Evolutionary conservation across 2,329 filamentous ascomycete species (phyloP).

Genomic region (Fusarium illudens): DNA sequence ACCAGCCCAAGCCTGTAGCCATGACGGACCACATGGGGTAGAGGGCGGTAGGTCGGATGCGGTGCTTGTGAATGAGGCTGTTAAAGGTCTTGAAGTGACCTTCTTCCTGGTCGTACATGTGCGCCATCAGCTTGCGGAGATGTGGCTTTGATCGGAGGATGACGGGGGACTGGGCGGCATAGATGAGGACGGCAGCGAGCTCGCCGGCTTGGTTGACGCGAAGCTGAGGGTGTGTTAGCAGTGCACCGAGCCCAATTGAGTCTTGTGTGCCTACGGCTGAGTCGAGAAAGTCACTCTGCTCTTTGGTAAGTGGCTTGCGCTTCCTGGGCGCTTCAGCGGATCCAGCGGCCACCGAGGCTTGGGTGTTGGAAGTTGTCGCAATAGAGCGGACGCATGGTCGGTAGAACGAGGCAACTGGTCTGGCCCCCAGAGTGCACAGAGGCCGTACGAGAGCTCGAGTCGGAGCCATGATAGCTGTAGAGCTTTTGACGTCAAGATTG

Average conservation of each 20-base stretch:
- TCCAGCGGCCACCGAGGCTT: constrained; percentile 27
- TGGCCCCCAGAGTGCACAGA: constrained; percentile 25
- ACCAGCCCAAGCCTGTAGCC: constrained; percentile 85
- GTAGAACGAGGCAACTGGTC: constrained; percentile 21
- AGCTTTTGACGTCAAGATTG: not conserved
- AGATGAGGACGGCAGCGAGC: constrained; percentile 95
- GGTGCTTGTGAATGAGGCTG: constrained; percentile 80
- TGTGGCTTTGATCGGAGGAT: constrained; percentile 83
- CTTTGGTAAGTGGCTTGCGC: constrained; percentile 69
- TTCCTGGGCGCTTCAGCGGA: constrained; percentile 46
- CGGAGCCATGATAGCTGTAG: constrained; percentile 28
- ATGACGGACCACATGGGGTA: constrained; percentile 89
- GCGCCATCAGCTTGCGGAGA: constrained; percentile 88
- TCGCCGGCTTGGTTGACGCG: constrained; percentile 98
- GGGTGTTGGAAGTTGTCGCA: constrained; percentile 31
- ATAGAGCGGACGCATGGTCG: constrained; percentile 33
- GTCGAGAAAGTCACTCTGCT: constrained; percentile 78
- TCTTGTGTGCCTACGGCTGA: constrained; percentile 64
- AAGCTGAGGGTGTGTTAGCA: constrained; percentile 59
- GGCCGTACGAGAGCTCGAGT: constrained; percentile 27
- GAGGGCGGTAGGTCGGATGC: constrained; percentile 89
- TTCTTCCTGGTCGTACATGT: constrained; percentile 98
- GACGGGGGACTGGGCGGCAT: constrained; percentile 86
- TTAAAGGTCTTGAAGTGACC: constrained; percentile 90
- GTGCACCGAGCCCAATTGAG: not conserved